Evolutionary conservation across 2,329 filamentous ascomycete genomes (phyloP).

Genomic region (Amylocarpus encephaloides): DNA sequence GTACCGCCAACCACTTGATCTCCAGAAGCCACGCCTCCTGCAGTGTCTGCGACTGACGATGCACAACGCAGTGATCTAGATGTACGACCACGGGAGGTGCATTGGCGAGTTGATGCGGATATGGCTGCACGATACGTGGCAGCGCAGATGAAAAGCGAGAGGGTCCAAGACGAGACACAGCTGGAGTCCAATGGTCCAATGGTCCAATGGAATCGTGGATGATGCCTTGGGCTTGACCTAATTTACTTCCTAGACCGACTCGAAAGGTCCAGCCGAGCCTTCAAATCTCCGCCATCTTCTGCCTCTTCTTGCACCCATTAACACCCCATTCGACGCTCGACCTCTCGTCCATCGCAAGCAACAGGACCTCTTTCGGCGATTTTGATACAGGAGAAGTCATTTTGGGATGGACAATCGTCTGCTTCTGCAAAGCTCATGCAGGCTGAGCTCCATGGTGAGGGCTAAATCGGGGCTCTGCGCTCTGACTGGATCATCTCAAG

Average conservation of each 20-base stretch:
- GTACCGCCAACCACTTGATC: constrained; percentile 21
- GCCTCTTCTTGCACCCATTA: background rate
- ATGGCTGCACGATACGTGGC: constrained; percentile 27
- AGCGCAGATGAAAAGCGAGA: constrained; percentile 15
- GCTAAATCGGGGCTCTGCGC: constrained; percentile 20
- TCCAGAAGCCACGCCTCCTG: constrained; percentile 15
- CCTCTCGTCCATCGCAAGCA: background rate
- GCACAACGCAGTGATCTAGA: constrained; percentile 23
- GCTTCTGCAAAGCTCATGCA: constrained; percentile 21
- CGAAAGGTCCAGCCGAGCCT: too few relatives aligned
- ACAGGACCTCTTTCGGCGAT: constrained; percentile 1
- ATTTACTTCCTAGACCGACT: too few relatives aligned
- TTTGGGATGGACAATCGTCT: constrained; percentile 23
- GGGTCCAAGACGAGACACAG: background rate
- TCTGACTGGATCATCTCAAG: constrained; percentile 15
- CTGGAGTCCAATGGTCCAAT: background rate
- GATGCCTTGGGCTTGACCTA: constrained; percentile 10
- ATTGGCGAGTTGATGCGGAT: constrained; percentile 24
- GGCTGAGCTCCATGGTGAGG: constrained; percentile 16
- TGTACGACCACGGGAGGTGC: constrained; percentile 25
- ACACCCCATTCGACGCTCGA: background rate
- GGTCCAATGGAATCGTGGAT: constrained; percentile 2
- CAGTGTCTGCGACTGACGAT: constrained; percentile 12
- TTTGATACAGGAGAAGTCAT: constrained; percentile 14
- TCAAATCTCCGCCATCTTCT: background rate